These are phyloP conservation scores for Novymonas esmeraldas DNA, from an alignment of 208 protist species.

Conservation along the genomic window DNA sequence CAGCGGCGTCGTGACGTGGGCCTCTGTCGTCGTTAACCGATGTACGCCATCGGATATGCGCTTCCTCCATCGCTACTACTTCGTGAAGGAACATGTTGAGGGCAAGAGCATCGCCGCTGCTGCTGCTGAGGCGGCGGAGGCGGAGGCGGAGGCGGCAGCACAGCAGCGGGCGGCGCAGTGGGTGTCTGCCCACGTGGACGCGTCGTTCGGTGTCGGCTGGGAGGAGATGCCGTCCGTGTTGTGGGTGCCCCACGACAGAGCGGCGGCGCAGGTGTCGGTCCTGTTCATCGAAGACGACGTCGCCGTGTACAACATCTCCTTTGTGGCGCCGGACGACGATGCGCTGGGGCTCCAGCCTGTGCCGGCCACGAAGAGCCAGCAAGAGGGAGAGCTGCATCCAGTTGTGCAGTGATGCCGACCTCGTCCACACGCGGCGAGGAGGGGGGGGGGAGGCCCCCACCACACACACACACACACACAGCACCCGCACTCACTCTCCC, in stretches of 20 bases:
- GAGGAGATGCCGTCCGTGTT: neutral
- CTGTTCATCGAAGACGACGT: neutral
- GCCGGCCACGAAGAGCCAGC: neutral
- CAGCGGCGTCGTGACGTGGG: conserved; percentile 17
- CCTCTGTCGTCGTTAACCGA: conserved; percentile 16
- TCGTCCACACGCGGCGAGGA: too few species aligned
- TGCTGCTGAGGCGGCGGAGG: neutral
- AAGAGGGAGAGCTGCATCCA: neutral
- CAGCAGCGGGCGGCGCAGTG: conserved; percentile 2
- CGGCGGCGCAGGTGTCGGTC: neutral
- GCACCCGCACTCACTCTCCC: too few species aligned
- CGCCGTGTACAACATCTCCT: conserved; percentile 5
- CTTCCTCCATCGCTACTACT: conserved; percentile 12
- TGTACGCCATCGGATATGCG: conserved; percentile 14
- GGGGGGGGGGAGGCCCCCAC: too few species aligned
- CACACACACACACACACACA: too few species aligned
- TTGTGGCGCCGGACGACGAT: neutral
- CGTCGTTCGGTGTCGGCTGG: neutral
- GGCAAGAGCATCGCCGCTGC: neutral
- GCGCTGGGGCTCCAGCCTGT: neutral
- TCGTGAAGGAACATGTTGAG: neutral
- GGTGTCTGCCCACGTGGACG: neutral
- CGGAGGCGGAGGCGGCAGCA: neutral
- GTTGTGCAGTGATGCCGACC: too few species aligned
- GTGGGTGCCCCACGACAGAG: neutral